These are phyloP conservation scores for Rhodotorula mucilaginosa DNA, from an alignment of 1,284 basidiomycete species.

Conservation along the genomic window DNA sequence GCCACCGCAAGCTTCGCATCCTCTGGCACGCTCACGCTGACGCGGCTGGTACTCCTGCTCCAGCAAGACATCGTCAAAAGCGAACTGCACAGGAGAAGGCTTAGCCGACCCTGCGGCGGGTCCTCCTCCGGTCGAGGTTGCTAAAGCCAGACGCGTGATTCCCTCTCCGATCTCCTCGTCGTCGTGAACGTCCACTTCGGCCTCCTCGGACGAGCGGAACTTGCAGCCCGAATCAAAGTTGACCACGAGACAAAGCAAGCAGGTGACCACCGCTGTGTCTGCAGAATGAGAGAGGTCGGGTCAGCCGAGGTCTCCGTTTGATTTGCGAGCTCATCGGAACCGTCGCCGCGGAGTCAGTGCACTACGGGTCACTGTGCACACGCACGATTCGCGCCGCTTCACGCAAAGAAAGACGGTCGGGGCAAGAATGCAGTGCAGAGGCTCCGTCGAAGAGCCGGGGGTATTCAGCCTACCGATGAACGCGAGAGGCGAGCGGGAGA, in stretches of 20 bases:
- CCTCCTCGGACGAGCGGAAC: constrained; percentile 73
- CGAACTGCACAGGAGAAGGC: neutral
- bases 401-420: too few species aligned
- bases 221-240: constrained; percentile 83
- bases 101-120: too few species aligned
- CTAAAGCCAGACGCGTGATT: too few species aligned
- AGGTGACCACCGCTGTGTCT: constrained; percentile 56
- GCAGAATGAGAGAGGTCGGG: neutral
- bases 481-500: neutral
- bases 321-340: too few species aligned
- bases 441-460: too few species aligned
- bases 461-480: too few species aligned
- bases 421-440: too few species aligned
- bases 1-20: neutral
- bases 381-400: too few species aligned
- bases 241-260: constrained; percentile 81
- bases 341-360: constrained; percentile 52
- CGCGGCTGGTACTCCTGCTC: neutral
- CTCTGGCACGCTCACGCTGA: neutral
- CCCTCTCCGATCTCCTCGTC: constrained; percentile 87
- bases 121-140: too few species aligned
- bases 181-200: constrained; percentile 87
- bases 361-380: too few species aligned
- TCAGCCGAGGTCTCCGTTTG: too few species aligned
- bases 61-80: neutral